These are phyloP conservation scores for Phytophthora crassamura DNA, from an alignment of 352 stramenopile species.

Conservation along the genomic window DNA sequence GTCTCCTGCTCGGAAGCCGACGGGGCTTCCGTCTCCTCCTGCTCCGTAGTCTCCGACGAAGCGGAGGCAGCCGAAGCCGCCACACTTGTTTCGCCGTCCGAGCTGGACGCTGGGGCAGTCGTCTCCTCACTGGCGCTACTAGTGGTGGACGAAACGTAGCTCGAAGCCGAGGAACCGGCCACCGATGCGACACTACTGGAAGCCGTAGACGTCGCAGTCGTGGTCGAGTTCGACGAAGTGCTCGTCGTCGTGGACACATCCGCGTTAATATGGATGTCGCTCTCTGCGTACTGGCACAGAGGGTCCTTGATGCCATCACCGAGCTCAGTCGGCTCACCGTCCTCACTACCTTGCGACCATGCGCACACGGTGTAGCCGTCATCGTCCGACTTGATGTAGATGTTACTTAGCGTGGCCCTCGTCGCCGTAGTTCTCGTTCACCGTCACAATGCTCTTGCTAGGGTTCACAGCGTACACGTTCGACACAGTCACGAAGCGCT, in stretches of 20 bases:
- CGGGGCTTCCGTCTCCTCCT: conserved; percentile 12
- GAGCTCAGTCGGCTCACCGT: conserved; percentile 40
- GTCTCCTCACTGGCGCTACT: conserved; percentile 16
- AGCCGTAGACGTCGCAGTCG: not conserved
- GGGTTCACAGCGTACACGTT: conserved; percentile 55
- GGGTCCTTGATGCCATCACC: conserved; percentile 45
- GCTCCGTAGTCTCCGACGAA: not conserved
- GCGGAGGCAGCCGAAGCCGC: conserved; percentile 9
- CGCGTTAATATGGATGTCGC: conserved; percentile 38
- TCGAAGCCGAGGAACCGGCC: conserved; percentile 7
- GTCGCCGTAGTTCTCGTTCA: conserved; percentile 52
- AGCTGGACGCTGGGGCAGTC: conserved; percentile 13
- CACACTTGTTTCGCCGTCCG: conserved; percentile 9
- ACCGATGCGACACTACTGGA: conserved; percentile 8
- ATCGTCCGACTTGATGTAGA: conserved; percentile 41
- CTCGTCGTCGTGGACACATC: conserved; percentile 24
- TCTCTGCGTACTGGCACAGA: conserved; percentile 43
- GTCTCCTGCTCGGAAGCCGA: conserved; percentile 18
- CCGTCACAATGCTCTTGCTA: conserved; percentile 45
- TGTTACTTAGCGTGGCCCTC: conserved; percentile 48
- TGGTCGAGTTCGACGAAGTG: conserved; percentile 25
- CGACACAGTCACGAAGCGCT: conserved; percentile 47
- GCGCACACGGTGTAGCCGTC: conserved; percentile 34
- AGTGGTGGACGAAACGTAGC: conserved; percentile 8
- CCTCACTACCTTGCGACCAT: conserved; percentile 37